Conservation (phyloP, 331 rosid genomes). For the Ulmus americana region DNA sequence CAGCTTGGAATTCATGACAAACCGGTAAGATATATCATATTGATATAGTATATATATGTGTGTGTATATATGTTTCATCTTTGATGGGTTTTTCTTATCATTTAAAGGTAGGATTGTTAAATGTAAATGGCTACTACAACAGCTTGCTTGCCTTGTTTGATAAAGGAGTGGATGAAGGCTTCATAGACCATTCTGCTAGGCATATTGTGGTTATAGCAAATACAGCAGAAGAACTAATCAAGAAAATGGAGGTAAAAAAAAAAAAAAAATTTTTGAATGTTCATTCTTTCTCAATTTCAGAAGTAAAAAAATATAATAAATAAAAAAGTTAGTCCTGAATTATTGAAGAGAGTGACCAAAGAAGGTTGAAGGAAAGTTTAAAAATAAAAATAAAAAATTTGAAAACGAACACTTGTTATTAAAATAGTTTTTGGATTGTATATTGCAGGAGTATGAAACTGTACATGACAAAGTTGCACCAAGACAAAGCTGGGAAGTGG, state of each 20-base stretch:
- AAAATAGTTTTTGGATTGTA: constrained; percentile 13
- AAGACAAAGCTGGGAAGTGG: constrained; percentile 50
- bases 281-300: neutral
- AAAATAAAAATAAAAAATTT: neutral
- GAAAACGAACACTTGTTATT: neutral
- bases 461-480: constrained; percentile 49
- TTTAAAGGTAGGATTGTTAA: constrained; percentile 57
- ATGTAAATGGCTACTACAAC: constrained; percentile 60
- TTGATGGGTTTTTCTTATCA: neutral
- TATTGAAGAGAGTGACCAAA: constrained; percentile 22
- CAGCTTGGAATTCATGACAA: constrained; percentile 63
- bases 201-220: constrained; percentile 51
- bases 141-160: constrained; percentile 53
- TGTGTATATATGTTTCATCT: neutral
- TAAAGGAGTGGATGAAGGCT: constrained; percentile 68
- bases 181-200: constrained; percentile 52
- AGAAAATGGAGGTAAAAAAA: constrained; percentile 56
- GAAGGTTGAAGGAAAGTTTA: constrained; percentile 18
- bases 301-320: neutral
- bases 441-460: constrained; percentile 47
- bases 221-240: constrained; percentile 46
- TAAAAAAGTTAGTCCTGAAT: constrained; percentile 12
- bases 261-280: neutral
- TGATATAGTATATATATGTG: neutral
- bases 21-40: constrained; percentile 38